Evolutionary conservation across 805 yeast genomes (phyloP), one percentile per base, ranked within the genome.

Genomic region (Saccharomyces jurei): DNA sequence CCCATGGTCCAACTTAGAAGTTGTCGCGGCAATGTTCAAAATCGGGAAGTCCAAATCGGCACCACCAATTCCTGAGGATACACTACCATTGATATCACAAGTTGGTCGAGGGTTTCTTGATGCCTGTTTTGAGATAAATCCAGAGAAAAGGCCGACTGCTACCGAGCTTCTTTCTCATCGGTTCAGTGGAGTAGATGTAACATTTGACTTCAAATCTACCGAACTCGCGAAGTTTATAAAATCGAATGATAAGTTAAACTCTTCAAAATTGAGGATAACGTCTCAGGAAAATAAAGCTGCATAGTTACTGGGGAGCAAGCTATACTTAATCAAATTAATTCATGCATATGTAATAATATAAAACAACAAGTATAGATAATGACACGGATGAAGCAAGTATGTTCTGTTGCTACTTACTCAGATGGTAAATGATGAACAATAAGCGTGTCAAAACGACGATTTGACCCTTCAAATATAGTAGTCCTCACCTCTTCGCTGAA

Each of bases 1-100:
- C 54, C 99, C 99, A 0, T 94, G 99, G 99, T 88, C 96, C 1
- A 89, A 94, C 57, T 84, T 87, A 60, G 98, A 92, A 49, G 96
- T 92, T 14, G 88, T 91, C 25, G 94, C 96, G 49, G 99, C 97
- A 2, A 88, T 94, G 79, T 86, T 88, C 70, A 88, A 90, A 71
- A 77, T 78, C 50, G 98, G 98, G 4, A 86, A 86, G 56, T 81
- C 90, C 29, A 86, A 89, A 64, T 78, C 84, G 51, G 95, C 97
- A 0, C 99, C 99, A 2, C 99, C 99, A 0, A 90, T 95, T 50
- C 96, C 97, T 0, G 91, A 87, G n/a, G 96, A 90, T 55, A 85
- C 92, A 0, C 67, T 77, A 50, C 83, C 83, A 5, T 71, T 74
- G 57, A 83, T 92, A 50, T 81, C 90, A 1, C 67, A 65, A 3